These are phyloP conservation scores for Fraxinus cuspidata DNA, from an alignment of 257 asterid species.

Conservation along the genomic window DNA sequence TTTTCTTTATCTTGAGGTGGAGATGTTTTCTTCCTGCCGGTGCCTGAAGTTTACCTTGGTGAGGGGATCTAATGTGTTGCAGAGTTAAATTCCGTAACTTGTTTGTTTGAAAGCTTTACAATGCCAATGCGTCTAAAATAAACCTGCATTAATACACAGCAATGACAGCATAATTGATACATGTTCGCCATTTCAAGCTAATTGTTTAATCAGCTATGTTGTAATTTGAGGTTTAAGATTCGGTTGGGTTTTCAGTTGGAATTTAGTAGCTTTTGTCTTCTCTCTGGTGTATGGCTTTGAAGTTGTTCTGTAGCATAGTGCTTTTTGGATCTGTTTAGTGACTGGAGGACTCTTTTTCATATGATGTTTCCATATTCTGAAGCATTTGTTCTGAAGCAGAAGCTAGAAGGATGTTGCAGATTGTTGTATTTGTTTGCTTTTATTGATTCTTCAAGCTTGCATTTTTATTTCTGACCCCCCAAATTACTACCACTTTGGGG, in stretches of 20 bases:
- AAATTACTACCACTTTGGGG: not conserved
- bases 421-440: not conserved
- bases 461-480: not conserved
- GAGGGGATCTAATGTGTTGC: not conserved
- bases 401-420: not conserved
- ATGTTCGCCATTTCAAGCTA: not conserved
- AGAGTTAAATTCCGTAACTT: not conserved
- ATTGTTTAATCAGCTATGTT: not conserved
- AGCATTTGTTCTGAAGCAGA: not conserved
- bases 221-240: not conserved
- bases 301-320: not conserved
- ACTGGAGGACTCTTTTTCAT: not conserved
- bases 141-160: not conserved
- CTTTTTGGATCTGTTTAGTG: not conserved
- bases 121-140: not conserved
- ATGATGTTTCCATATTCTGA: not conserved
- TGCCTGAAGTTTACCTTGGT: not conserved
- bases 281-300: constrained; percentile 1
- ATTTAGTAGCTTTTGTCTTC: not conserved
- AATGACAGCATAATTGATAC: not conserved
- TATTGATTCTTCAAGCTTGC: not conserved
- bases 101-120: not conserved
- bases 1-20: not conserved
- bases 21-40: not conserved
- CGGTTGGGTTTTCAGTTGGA: not conserved